phyloP scores from a whole-genome alignment of 495 filamentous ascomycete genomes.

The Pyronema omphalodes region DNA sequence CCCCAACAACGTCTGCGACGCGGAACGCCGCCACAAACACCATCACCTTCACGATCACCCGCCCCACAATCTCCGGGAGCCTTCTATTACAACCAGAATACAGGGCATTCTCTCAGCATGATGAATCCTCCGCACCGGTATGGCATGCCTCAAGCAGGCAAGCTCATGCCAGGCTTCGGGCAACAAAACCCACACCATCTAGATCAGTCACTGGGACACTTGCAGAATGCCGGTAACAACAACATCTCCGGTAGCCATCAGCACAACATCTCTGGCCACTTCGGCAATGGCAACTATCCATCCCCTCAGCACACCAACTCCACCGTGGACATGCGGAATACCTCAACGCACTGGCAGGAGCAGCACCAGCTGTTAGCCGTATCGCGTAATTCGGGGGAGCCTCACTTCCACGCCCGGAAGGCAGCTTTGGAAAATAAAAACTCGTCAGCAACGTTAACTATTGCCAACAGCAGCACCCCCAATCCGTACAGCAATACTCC shows the following conservation, averaged over 20 bases:
- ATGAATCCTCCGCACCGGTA: slow-evolving; percentile 50
- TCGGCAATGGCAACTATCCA: slow-evolving; percentile 38
- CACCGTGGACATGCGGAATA: slow-evolving; percentile 35
- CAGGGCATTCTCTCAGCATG: slow-evolving; percentile 46
- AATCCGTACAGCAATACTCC: slow-evolving; percentile 17
- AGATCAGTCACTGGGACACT: slow-evolving; percentile 40
- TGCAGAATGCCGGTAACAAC: slow-evolving; percentile 45
- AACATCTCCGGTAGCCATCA: slow-evolving; percentile 47
- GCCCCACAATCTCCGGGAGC: slow-evolving; percentile 46
- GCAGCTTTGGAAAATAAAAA: slow-evolving; percentile 31
- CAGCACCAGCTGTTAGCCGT: slow-evolving; percentile 65
- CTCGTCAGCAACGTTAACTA: slow-evolving; percentile 35
- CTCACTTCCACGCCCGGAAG: slow-evolving; percentile 49
- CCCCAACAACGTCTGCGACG: slow-evolving; percentile 18
- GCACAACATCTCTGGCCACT: slow-evolving; percentile 54
- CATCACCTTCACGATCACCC: slow-evolving; percentile 52
- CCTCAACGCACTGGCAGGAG: slow-evolving; percentile 52
- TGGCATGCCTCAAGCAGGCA: slow-evolving; percentile 36
- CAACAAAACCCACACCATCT: slow-evolving; percentile 61
- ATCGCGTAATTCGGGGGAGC: slow-evolving; percentile 41
- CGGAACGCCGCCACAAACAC: slow-evolving; percentile 33
- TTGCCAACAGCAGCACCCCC: slow-evolving; percentile 36
- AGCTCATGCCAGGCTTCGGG: slow-evolving; percentile 25
- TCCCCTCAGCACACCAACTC: slow-evolving; percentile 65
- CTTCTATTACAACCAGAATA: slow-evolving; percentile 52